Percentiles rank a stretch among this genome's conserved stretches.
Conservation (phyloP, 228 moss, liverwort and hornwort species). For the Sphagnum magellanicum region DNA sequence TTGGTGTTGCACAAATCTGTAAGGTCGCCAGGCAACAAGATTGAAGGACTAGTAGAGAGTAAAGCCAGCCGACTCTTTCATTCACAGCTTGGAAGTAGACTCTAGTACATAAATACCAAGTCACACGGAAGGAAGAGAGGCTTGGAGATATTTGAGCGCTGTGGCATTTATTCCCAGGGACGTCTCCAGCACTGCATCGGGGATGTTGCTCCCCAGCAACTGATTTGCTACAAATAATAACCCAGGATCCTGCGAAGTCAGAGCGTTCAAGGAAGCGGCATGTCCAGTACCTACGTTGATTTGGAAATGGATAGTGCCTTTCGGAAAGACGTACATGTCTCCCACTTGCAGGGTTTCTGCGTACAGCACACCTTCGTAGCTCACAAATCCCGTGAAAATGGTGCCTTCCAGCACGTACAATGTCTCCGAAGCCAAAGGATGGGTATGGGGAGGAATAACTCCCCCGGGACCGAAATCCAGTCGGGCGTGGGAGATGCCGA, state of each 20-base stretch:
- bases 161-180: slow-evolving; percentile 5
- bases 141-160: too few species aligned
- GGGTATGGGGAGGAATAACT: slow-evolving; percentile 33
- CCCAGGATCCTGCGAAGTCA: slow-evolving; percentile 19
- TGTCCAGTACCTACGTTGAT: slow-evolving; percentile 14
- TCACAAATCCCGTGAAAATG: slow-evolving; percentile 14
- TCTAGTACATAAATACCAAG: too few species aligned
- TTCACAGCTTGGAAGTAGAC: too few species aligned
- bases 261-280: slow-evolving; percentile 31
- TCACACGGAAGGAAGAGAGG: too few species aligned
- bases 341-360: slow-evolving; percentile 4
- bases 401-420: slow-evolving; percentile 14
- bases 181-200: slow-evolving; percentile 1
- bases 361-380: slow-evolving; percentile 18
- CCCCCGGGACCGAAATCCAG: slow-evolving; percentile 19
- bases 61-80: too few species aligned
- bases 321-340: slow-evolving; percentile 19
- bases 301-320: slow-evolving; percentile 20
- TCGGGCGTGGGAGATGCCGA: slow-evolving; percentile 16
- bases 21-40: too few species aligned
- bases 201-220: slow-evolving; percentile 3
- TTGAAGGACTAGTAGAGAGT: too few species aligned
- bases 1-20: too few species aligned
- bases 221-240: slow-evolving; percentile 17
- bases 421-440: slow-evolving; percentile 27